Base-by-base conservation (phyloP, 1,139 yeast species). In the Yamadazyma aaseri region DNA sequence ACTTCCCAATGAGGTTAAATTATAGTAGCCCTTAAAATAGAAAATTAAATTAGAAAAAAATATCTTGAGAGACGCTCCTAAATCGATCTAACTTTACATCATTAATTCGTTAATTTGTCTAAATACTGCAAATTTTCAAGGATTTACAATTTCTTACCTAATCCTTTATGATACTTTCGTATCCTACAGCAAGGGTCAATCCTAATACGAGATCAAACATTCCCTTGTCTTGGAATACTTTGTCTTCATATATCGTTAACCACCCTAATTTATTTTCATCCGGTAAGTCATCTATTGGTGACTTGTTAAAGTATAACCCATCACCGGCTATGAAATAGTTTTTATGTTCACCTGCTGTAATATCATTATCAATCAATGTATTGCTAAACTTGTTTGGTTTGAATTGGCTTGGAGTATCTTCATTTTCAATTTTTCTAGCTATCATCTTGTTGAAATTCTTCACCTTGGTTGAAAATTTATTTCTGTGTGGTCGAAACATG, bases 251-350 rank as follows among this genome's bases (percentile, higher is more conserved):
- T 2, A 79, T 60, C 0, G 85, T 77, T 4, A 79, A 51, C 86
- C 86, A 79, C 1, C 86, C 85, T 24, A 78, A 44, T 45, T 77
- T 79, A 35, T 63, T 69, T 29, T 74, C 78, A 48, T 74, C 76
- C 0, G 85, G 84, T 4, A 71, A 58, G 51, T 79, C 86, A 50
- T 80, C 86, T 6, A 58, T 59, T 0, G 82, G 80, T 34, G 65
- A 63, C 27, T 56, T 52, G 38, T 51, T 60, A 34, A 57, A 60
- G 33, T 64, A 58, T 3, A 78, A 57, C 1, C 85, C 85, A 52
- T 79, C 85, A n/a, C 78, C 76, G 1, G 79, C 71, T 3, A 57
- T 56, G 45, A 60, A 74, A 47, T 67, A 77, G 18, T 59, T 51
- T 26, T 54, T 55, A 22, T 52, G 49, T 10, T 57, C 63, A 3